Base-by-base conservation (phyloP, 306 rosid species). In the Sesbania bispinosa region DNA sequence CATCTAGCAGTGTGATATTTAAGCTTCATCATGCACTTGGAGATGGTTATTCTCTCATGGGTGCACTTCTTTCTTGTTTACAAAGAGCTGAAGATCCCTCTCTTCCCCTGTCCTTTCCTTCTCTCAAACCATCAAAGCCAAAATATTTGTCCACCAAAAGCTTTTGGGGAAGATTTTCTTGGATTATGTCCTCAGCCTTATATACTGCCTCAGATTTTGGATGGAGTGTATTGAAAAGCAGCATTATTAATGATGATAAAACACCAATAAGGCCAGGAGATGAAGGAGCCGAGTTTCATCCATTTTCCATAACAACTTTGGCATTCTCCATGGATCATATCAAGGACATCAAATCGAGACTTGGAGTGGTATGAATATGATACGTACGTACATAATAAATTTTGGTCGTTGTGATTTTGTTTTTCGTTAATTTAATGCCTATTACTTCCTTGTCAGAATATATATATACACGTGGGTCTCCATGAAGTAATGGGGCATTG, bases 41-140 rank as follows among this genome's bases (percentile, higher is more conserved):
- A 4, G 92, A 88, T 84, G 94, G 89, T 16, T 88, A 74, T 39
- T 83, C 90, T 33, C 74, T 85, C 1, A 85, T 88, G 96, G 85
- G 86, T 51, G 80, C 85, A 60, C 88, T 89, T 66, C 83, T 89
- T 36, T 81, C 96, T 21, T 87, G 81, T 57, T 73, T 85, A 0
- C 81, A 69, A 55, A 72, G 90, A 38, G 85, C 82, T 15, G 84
- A 79, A 30, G 33, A 89, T 42, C 88, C 88, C 7, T 74, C 76
- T 62, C 81, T 82, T 63, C 92, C 96, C 3, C 59, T 84, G 16
- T 73, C 89, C 1, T 84, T 89, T 53, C 92, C 96, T 13, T 70
- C 84, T 10, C 46, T 46, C 41, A 69, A 46, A 14, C 53, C 76
- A 6, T 1, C 82, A 13, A 61, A 32, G 15, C 60, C 1, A 35